Evolutionary conservation across 1,284 basidiomycete species (phyloP).

Genomic region (Trametes hirsuta): DNA sequence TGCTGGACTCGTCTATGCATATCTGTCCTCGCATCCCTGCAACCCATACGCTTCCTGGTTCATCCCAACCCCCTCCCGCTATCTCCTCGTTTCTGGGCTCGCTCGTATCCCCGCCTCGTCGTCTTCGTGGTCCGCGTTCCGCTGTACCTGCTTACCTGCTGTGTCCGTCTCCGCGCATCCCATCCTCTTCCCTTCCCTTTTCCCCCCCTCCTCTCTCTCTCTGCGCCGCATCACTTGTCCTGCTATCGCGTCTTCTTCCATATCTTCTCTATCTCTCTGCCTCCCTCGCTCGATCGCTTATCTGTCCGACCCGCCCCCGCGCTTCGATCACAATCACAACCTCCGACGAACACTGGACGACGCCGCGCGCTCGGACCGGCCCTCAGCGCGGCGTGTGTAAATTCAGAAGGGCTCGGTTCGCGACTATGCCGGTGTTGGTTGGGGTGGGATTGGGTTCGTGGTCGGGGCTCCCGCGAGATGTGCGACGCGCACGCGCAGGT

Average conservation of each 20-base stretch:
- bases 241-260: not conserved
- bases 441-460: no score
- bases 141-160: constrained; percentile 1
- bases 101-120: not conserved
- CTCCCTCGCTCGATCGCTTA: no score
- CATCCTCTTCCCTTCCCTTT: not conserved
- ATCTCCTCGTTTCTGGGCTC: not conserved
- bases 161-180: not conserved
- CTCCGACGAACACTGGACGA: not conserved
- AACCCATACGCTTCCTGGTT: constrained; percentile 3
- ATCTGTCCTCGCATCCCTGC: constrained; percentile 3
- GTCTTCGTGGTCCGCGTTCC: constrained; percentile 1
- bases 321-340: not conserved
- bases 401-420: not conserved
- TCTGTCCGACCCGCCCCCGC: no score
- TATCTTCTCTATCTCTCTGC: not conserved
- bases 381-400: constrained; percentile 1
- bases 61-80: not conserved
- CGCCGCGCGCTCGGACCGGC: not conserved
- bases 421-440: no score
- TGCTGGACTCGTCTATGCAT: constrained; percentile 10
- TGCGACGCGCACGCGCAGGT: no score
- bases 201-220: not conserved
- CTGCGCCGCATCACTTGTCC: not conserved
- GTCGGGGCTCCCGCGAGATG: no score